Base-by-base conservation (phyloP, 805 yeast species). In the Nadsonia fulvescens region DNA sequence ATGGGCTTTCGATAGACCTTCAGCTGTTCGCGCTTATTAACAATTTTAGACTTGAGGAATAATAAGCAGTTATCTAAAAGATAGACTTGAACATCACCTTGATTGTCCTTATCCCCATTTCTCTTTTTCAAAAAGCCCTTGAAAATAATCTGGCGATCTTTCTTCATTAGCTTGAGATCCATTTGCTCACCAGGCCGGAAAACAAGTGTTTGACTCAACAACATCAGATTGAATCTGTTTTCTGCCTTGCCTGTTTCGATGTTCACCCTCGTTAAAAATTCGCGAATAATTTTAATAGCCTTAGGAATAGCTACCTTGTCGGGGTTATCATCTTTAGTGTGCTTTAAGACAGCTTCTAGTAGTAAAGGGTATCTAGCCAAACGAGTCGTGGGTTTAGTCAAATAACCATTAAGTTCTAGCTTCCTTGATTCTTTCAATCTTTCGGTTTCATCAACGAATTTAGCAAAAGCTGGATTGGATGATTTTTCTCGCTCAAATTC, bases 331-430 rank as follows among this genome's bases (percentile, higher is more conserved):
- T 73, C 72, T 28, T 62, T 66, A 0, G 96, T 82, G 35, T 70
- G 66, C 46, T 89, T 86, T 36, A 79, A 57, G 18, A 89, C 77
- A 24, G 86, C 89, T 31, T 67, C 72, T 12, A 86, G 58, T 31
- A 89, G 58, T 25, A 89, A 54, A 36, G 92, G 93, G 51, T 89
- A 89, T 37, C 96, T 61, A 6, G 95, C 96, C 16, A 94, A 82
- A 46, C 98, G 66, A 9, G 94, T 82, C 2, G 93, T 83, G 27
- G 96, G 95, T 43, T 86, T 91, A 5, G 93, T 79, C 36, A 89
- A 60, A 43, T 82, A 89, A 0, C 96, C 89, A 14, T 86, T 77
- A 28, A 89, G 70, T 50, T 91, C 95, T 32, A 86, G 68, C 51
- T 82, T 78, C 42, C 93, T 65, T 18, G 81, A 67, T 54, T 78